Evolutionary conservation across 2,329 filamentous ascomycete species (phyloP), one percentile per base, ranked within the genome.

Genomic region (Colletotrichum horii): DNA sequence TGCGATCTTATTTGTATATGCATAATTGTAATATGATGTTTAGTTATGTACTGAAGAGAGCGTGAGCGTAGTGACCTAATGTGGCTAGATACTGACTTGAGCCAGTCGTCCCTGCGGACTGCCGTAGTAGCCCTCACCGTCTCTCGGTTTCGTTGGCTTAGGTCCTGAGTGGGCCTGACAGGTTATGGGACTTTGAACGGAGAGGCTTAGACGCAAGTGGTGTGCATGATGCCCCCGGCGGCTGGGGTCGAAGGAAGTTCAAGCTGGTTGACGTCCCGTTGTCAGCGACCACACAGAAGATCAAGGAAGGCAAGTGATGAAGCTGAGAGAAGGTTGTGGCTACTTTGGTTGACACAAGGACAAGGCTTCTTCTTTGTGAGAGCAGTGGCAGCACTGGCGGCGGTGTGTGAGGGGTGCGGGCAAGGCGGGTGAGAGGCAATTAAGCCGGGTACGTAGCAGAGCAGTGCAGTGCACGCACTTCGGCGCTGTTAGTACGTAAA

Each of bases 171-270:
- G 66, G 64, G 43, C 24, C 62, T 72, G 30, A 26, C 64, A 22
- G 26, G 55, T n/a, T 36, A 71, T 66, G 61, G 48, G 61, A 71
- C 71, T 61, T 74, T 71, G 60, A 48, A 61, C 34, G 68, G 68
- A 67, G 61, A 70, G 34, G 66, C 34, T 60, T 74, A 74, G 71
- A 34, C 65, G 68, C 61, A 30, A 55, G 28, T 71, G 43, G 43
- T 66, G 72, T 30, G 68, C 72, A 74, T 74, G 70, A 34, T 74
- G 48, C 32, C 58, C 71, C 71, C 52, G 22, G 48, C 58, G 64
- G 38, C 70, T 60, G 36, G 52, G 70, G n/a, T 43, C 38, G 34
- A 34, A 32, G 58, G 52, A 26, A 56, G 64, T 34, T 67, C 32
- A 43, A 62, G 32, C 69, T 30, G 48, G 56, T 48, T 58, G 62